Base-by-base conservation (phyloP, 345 rosid species). In the Triadica sebifera region DNA sequence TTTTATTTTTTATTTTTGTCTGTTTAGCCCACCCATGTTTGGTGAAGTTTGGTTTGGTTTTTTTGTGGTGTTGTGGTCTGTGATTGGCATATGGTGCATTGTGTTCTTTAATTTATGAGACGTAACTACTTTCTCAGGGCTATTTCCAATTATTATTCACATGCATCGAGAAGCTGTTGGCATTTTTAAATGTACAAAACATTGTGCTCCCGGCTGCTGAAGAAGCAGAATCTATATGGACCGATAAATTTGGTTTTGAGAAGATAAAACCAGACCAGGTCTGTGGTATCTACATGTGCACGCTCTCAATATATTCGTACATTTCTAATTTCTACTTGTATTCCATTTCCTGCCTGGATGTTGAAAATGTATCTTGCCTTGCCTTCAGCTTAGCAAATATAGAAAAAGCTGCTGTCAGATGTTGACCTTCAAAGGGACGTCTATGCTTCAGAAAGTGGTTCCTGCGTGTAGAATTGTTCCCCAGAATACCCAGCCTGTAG, bases 211-310 rank as follows among this genome's bases (percentile, higher is more conserved):
- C 98, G 34, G 90, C 98, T 13, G 96, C 98, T 19, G 90, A 84
- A 65, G 96, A 90, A 83, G 98, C 93, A 0, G 90, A 89, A 75
- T 87, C 97, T 29, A 91, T 94, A 70, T 94, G 97, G 98, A 93
- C 88, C 0, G 85, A 86, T 49, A 91, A 90, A 79, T 91, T 95
- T 68, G 91, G 97, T 39, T 94, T 94, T 78, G 72, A 74, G 76
- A 89, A 81, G 81, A 84, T 94, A 81, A 74, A 81, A 0, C 74
- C 82, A 0, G 93, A 90, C 15, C 90, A 90, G 93, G 99, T 94
- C 51, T 3, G 55, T 19, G 15, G 37, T 10, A 12, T 11, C 61
- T 15, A 70, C 10, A n/a, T 4, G n/a, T 11, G 20, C 24, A 22
- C 3, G 19, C 41, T 6, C 22, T 70, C 3, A 29, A 0, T 22